Base-by-base conservation (phyloP, 257 asterid genomes). In the Salvia rosmarinus region DNA sequence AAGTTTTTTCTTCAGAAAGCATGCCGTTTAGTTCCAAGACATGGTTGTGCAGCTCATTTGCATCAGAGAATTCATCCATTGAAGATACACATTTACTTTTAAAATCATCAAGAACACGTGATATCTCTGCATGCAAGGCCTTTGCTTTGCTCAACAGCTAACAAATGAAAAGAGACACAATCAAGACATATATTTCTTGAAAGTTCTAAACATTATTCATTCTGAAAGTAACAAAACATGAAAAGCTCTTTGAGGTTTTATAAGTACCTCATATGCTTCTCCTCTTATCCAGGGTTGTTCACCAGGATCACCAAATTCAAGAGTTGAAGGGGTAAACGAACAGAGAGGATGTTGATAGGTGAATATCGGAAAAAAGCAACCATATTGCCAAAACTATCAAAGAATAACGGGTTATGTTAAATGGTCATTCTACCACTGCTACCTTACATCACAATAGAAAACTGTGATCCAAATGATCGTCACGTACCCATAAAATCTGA, bases 341-440 rank as follows among this genome's bases (percentile, higher is more conserved):
- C 97, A 11, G 95, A 85, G 47, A 87, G 89, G 75, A 89, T 88
- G 75, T 79, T 87, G 75, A 95, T 88, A 50, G 95, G 90, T 63
- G 96, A 89, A 86, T 89, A 95, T 32, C 92, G 88, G 78, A 91
- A 95, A 77, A 85, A 89, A 13, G 97, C 98, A 56, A 95, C 90
- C 91, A 87, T 88, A 85, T 81, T 90, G 49, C 98, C 98, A 55
- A 77, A 91, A 71, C 99, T 95, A 91, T 76, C 62, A 42, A 74
- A 39, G 35, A 64, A 25, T 39, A 39, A 39, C 12, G 11, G 11
- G 12, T 12, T 39, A 6, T 39, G 44, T 39, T 39, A 39, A 39
- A 2, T 39, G 0, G 3, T 39, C 44, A 39, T 37, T 37, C 42
- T 37, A 9, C 44, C 13, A 7, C 11, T 39, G 44, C 9, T 8